These are phyloP conservation scores for Hypoxylon subgilvum DNA, from an alignment of 495 filamentous ascomycete genomes.

Conservation along the genomic window DNA sequence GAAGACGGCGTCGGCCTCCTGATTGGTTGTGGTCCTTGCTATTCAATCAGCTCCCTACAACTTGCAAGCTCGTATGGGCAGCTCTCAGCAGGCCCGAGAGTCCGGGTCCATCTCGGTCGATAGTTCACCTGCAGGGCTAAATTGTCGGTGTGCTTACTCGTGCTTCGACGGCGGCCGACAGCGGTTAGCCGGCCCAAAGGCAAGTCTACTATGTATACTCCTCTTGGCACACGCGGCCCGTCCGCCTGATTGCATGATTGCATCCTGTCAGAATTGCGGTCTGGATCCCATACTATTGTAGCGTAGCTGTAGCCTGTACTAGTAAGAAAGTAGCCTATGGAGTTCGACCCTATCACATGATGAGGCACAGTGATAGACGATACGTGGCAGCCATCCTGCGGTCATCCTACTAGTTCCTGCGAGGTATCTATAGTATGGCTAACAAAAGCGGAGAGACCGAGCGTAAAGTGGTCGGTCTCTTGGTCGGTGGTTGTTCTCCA, in stretches of 20 bases:
- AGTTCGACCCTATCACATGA: slow-evolving; percentile 1
- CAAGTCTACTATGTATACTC: slow-evolving; percentile 11
- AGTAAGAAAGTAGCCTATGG: slow-evolving; percentile 15
- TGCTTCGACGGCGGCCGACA: slow-evolving; percentile 18
- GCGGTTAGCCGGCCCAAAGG: slow-evolving; percentile 25
- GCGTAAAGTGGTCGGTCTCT: neutral
- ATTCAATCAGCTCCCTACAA: slow-evolving; percentile 9
- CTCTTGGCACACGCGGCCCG: slow-evolving; percentile 31
- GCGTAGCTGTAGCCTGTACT: slow-evolving; percentile 6
- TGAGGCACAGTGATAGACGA: slow-evolving; percentile 9
- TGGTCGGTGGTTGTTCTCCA: too few species aligned
- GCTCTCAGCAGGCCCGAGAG: slow-evolving; percentile 29
- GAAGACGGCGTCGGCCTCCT: slow-evolving; percentile 23
- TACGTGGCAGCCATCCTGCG: slow-evolving; percentile 36
- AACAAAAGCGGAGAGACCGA: neutral
- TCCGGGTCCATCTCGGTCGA: slow-evolving; percentile 28
- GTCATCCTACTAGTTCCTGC: slow-evolving; percentile 30
- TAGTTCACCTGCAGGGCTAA: slow-evolving; percentile 10
- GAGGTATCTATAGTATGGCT: neutral
- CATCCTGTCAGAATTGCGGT: slow-evolving; percentile 35
- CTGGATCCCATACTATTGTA: slow-evolving; percentile 12
- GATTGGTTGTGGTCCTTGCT: slow-evolving; percentile 21
- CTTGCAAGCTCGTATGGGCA: slow-evolving; percentile 1
- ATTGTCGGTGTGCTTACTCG: slow-evolving; percentile 36
- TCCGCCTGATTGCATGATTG: slow-evolving; percentile 32